Conservation (phyloP, 208 protist species). For the Vickermania ingenoplastis region DNA sequence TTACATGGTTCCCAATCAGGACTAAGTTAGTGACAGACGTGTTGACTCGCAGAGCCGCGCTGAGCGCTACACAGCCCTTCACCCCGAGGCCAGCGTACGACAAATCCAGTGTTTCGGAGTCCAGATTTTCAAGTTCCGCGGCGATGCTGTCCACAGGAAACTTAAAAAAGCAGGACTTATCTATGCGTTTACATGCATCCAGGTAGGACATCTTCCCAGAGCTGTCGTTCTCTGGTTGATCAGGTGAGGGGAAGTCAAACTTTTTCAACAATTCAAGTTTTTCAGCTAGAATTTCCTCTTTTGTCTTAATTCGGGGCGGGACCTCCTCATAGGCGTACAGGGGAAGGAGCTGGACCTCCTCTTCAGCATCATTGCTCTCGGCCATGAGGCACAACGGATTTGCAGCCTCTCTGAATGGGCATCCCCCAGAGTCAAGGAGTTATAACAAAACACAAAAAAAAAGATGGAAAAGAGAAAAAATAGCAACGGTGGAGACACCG, state of each 20-base stretch:
- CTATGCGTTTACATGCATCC: constrained; percentile 33
- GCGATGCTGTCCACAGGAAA: constrained; percentile 66
- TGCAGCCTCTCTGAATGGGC: too few relatives aligned
- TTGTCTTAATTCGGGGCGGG: constrained; percentile 34
- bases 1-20: constrained; percentile 74
- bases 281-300: constrained; percentile 55
- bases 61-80: constrained; percentile 64
- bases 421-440: too few relatives aligned
- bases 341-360: constrained; percentile 16
- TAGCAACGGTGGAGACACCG: too few relatives aligned
- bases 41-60: constrained; percentile 65
- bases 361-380: not conserved
- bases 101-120: constrained; percentile 54
- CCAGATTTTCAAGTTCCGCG: constrained; percentile 23
- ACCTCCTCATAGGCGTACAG: constrained; percentile 61
- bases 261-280: constrained; percentile 36
- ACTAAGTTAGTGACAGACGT: constrained; percentile 42
- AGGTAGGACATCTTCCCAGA: constrained; percentile 58
- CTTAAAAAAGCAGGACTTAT: constrained; percentile 59
- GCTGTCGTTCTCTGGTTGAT: constrained; percentile 54
- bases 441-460: too few relatives aligned
- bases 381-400: too few relatives aligned
- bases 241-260: constrained; percentile 36
- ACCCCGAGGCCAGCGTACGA: constrained; percentile 55
- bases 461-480: too few relatives aligned